Evolutionary conservation across 1,139 yeast species (phyloP), one percentile per base, ranked within the genome.

Genomic region (Lodderomyces jiufengensis): DNA sequence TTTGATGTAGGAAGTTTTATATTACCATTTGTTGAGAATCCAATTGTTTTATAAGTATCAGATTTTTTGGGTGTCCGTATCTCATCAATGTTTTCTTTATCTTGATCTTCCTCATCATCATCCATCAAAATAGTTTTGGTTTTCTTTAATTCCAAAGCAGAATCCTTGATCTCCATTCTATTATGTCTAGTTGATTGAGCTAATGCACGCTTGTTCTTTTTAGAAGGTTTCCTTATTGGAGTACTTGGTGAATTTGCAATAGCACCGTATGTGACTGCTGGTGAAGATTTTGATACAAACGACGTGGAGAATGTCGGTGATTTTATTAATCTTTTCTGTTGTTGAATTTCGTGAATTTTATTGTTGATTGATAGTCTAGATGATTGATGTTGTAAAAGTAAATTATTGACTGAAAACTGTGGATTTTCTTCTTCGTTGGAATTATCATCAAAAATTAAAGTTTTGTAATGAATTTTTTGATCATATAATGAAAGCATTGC

Each of bases 401-500:
- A 49, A 39, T 67, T 68, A 41, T 61, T 63, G 13, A 69, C 55
- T 13, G 72, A 66, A 39, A 59, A 54, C 45, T 66, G 73, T 6
- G 72, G 71, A 43, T 59, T 64, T 44, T 65, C 70, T 24, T 55
- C 55, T 35, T 41, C 44, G 39, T 55, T 29, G 45, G 46, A 32
- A 49, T 45, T 31, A 9, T 44, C 55, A 37, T 63, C 66, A 39
- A 54, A 52, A 3, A 66, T 57, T n/a, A 66, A 47, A 42, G 66
- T 56, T 51, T 66, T 58, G 49, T 63, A 60, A 49, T 61, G 61
- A 25, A 56, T 51, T 32, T 54, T 55, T 40, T 58, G 56, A 42
- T 75, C 80, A 45, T 74, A 70, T 41, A 76, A 57, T 5, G 78
- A 72, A 34, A 76, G 59, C 67, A 76, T 73, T 4, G 78, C 78